These are phyloP conservation scores for Arachnopeziza araneosa DNA, from an alignment of 2,329 filamentous ascomycete species.

Conservation along the genomic window DNA sequence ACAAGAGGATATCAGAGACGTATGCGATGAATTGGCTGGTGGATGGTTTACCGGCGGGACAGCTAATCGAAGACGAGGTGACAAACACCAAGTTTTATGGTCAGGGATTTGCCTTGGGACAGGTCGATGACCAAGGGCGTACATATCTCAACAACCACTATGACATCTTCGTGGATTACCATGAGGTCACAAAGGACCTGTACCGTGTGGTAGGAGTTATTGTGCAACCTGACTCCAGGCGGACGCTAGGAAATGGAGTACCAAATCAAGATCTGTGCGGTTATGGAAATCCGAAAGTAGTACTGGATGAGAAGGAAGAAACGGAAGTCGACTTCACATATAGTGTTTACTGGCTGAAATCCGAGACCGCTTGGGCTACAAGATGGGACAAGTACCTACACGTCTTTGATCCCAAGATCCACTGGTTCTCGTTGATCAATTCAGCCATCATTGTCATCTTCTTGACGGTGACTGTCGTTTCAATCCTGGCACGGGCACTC, in stretches of 20 bases:
- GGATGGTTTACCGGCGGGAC: constrained; percentile 87
- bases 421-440: constrained; percentile 98
- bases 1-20: constrained; percentile 72
- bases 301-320: constrained; percentile 57
- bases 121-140: constrained; percentile 34
- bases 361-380: constrained; percentile 85
- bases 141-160: constrained; percentile 86
- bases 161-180: constrained; percentile 89
- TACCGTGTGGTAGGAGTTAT: constrained; percentile 88
- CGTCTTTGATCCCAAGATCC: constrained; percentile 95
- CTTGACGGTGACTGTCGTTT: constrained; percentile 83
- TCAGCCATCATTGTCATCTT: constrained; percentile 93
- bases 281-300: constrained; percentile 48
- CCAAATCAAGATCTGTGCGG: constrained; percentile 48
- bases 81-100: constrained; percentile 80
- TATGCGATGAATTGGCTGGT: constrained; percentile 96
- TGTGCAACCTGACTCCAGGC: constrained; percentile 73
- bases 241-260: constrained; percentile 48
- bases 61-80: constrained; percentile 70
- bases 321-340: constrained; percentile 82
- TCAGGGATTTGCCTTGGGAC: constrained; percentile 81
- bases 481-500: constrained; percentile 81
- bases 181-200: constrained; percentile 66
- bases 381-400: constrained; percentile 99
- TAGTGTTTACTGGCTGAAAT: constrained; percentile 83